phyloP scores from a whole-genome alignment of 495 filamentous ascomycete species.

The Penicillium soppii region DNA sequence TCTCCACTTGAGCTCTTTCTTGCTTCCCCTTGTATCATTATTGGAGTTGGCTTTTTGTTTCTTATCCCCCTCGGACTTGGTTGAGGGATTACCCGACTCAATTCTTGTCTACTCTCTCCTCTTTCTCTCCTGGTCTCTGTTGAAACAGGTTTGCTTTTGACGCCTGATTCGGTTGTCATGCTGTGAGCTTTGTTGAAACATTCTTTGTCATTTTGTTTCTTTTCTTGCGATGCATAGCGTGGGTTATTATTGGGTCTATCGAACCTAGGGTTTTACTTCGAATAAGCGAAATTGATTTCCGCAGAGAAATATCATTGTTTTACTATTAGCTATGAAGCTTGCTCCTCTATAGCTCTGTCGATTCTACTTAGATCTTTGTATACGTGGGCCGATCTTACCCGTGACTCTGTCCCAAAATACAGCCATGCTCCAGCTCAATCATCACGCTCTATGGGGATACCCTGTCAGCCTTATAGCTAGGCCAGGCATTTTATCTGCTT shows the following conservation, averaged over 20 bases:
- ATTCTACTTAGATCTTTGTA: neutral
- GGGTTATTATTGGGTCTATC: slow-evolving; percentile 17
- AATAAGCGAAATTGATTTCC: slow-evolving; percentile 23
- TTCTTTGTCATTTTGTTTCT: slow-evolving; percentile 26
- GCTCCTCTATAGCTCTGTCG: neutral
- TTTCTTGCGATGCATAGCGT: slow-evolving; percentile 32
- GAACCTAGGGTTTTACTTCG: slow-evolving; percentile 12
- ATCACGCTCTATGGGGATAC: too few relatives aligned
- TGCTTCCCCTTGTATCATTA: slow-evolving; percentile 21
- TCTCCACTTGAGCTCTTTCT: slow-evolving; percentile 5
- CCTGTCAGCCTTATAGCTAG: too few relatives aligned
- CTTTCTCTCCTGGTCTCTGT: neutral
- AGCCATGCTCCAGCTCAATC: too few relatives aligned
- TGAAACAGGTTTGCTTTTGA: neutral
- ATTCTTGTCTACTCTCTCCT: neutral
- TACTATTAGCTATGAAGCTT: neutral
- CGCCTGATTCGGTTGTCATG: neutral
- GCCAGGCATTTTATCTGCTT: too few relatives aligned
- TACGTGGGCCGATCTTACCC: too few relatives aligned
- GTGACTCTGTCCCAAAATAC: too few relatives aligned
- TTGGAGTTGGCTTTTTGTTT: slow-evolving; percentile 6
- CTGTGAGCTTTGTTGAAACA: slow-evolving; percentile 2
- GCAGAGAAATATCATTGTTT: neutral
- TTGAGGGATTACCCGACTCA: neutral
- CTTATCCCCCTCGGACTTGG: neutral